Conservation (phyloP, 179 eudicot species). For the Beta corolliflora region DNA sequence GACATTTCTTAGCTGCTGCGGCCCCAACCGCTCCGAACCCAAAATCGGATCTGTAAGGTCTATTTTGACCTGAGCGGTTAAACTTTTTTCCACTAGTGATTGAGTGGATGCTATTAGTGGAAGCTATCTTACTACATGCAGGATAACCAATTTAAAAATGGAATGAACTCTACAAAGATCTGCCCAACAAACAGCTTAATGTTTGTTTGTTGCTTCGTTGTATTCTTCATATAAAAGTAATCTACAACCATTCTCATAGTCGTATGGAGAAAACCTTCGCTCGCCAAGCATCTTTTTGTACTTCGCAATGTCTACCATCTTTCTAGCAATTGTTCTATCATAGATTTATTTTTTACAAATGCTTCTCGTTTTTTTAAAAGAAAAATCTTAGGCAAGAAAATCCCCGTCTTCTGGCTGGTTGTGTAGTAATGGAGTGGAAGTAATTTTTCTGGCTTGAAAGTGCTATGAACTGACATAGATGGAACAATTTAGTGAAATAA, state of each 20-base stretch:
- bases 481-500: too few relatives aligned
- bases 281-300: not conserved
- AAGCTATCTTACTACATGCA: constrained; percentile 69
- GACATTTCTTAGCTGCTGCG: too few relatives aligned
- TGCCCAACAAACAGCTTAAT: constrained; percentile 95
- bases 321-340: too few relatives aligned
- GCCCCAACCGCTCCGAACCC: too few relatives aligned
- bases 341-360: too few relatives aligned
- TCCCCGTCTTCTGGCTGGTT: not conserved
- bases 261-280: not conserved
- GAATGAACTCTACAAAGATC: constrained; percentile 81
- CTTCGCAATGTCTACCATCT: too few relatives aligned
- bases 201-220: constrained; percentile 35
- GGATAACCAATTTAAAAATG: constrained; percentile 83
- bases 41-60: too few relatives aligned
- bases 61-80: too few relatives aligned
- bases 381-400: too few relatives aligned
- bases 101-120: constrained; percentile 89
- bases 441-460: too few relatives aligned
- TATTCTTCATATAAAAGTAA: not conserved
- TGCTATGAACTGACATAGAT: too few relatives aligned
- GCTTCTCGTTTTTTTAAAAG: not conserved
- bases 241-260: not conserved
- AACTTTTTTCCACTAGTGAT: too few relatives aligned
- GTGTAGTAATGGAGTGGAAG: not conserved